Conservation (phyloP, 2,329 filamentous ascomycete species). For the Ophiocordyceps unilateralis region DNA sequence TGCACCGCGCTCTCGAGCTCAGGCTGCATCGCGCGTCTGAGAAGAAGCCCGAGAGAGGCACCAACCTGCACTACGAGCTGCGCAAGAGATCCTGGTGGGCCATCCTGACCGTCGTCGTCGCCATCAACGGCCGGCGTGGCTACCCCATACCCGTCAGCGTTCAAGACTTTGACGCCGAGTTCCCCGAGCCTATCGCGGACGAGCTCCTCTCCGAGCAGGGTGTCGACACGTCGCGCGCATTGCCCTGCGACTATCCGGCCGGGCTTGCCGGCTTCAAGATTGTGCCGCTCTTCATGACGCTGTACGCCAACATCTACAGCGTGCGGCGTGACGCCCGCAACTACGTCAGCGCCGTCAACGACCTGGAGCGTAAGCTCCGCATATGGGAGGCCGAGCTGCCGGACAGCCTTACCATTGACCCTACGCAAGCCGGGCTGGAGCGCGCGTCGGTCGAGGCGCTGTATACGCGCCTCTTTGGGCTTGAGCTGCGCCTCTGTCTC, state of each 20-base stretch:
- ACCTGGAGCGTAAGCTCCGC: constrained; percentile 46
- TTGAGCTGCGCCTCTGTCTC: constrained; percentile 42
- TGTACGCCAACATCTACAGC: constrained; percentile 63
- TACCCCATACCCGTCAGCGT: constrained; percentile 57
- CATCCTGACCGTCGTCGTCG: constrained; percentile 46
- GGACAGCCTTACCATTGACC: constrained; percentile 33
- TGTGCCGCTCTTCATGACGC: constrained; percentile 49
- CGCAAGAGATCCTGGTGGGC: constrained; percentile 67
- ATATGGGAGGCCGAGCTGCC: constrained; percentile 50
- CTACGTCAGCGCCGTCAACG: constrained; percentile 46
- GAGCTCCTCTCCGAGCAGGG: constrained; percentile 49
- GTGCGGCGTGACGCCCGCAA: constrained; percentile 42
- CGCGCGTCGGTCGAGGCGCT: constrained; percentile 33
- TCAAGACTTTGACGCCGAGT: constrained; percentile 64
- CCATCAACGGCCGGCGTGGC: constrained; percentile 59
- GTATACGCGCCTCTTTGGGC: constrained; percentile 32
- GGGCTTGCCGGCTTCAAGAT: constrained; percentile 50
- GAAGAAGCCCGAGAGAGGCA: constrained; percentile 22
- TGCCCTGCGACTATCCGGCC: constrained; percentile 50
- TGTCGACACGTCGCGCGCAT: constrained; percentile 34
- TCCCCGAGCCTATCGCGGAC: constrained; percentile 56
- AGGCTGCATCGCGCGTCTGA: constrained; percentile 58
- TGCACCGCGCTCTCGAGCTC: constrained; percentile 55
- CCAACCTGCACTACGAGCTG: constrained; percentile 52
- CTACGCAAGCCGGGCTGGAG: constrained; percentile 15